Evolutionary conservation across 208 protist genomes (phyloP).

Genomic region (Trichomonas vaginalis): DNA sequence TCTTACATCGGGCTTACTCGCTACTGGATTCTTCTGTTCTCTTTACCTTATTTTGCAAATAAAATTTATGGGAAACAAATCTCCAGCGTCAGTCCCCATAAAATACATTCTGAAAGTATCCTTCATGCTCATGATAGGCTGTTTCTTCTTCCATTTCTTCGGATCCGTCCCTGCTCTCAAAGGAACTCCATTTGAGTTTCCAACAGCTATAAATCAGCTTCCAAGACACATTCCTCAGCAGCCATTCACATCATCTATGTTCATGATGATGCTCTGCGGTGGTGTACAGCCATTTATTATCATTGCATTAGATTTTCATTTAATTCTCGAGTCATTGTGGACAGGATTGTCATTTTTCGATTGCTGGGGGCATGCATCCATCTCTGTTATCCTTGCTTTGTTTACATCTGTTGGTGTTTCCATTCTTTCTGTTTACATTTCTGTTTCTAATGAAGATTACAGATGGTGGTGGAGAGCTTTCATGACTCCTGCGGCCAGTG

Average conservation of each 20-base stretch:
- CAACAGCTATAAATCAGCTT: background rate
- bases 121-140: background rate
- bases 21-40: background rate
- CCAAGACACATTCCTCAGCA: background rate
- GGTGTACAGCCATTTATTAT: background rate
- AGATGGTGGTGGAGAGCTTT: background rate
- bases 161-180: background rate
- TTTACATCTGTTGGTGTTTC: background rate
- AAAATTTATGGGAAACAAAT: background rate
- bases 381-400: background rate
- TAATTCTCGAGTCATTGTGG: background rate
- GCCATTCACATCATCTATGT: background rate
- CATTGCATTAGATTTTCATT: background rate
- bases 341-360: background rate
- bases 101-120: background rate
- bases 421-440: background rate
- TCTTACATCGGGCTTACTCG: background rate
- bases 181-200: background rate
- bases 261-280: background rate
- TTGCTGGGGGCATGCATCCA: background rate
- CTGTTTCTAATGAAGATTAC: background rate
- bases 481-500: background rate
- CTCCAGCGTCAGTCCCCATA: background rate
- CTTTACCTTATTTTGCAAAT: background rate
- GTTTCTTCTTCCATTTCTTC: background rate